Evolutionary conservation across 495 filamentous ascomycete species (phyloP), one percentile per base, ranked within the genome.

Genomic region (Letharia columbiana): DNA sequence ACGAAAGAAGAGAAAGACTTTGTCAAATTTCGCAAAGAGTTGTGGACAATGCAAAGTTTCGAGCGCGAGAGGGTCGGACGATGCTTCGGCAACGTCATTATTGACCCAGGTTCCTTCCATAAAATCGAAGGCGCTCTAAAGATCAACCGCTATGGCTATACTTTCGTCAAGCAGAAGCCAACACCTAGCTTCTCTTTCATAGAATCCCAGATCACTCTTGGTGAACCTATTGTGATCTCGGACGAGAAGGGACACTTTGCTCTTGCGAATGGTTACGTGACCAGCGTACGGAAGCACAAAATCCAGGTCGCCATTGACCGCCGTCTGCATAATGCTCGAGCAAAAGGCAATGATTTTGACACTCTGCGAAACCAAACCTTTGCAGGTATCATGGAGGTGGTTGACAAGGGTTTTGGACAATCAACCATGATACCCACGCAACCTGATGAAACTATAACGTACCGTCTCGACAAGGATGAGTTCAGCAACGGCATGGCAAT

Each of bases 401-500:
- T 77, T n/a, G 77, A 82, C 57, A 78, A 84, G 60, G 81, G 79
- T 23, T 75, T 73, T 11, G 64, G 64, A 49, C 42, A 56, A 2
- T 64, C 70, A 61, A 71, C 62, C 12, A 60, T 66, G 35, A 79
- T 73, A 2, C 74, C 79, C 7, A 73, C 75, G 44, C 75, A 84
- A 60, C 76, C 79, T 41, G 79, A 84, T 63, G 81, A 87, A 61
- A 84, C 85, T 37, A 73, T 89, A 20, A 76, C 87, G 28, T 98
- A 92, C 71, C 87, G 94, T 42, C 78, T 98, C 3, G 94, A 98
- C 76, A 97, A 97, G 75, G 94, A 98, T 70, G 94, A 98, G 73
- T 97, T 97, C 76, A 96, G 90, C 76, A 98, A 93, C 67, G 94
- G 94, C 65, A 95, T 98, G 91, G 91, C 94, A 23, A 88, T 86